Evolutionary conservation across 2,329 filamentous ascomycete species (phyloP), one percentile per base, ranked within the genome.

Genomic region (Calycina herbarum): DNA sequence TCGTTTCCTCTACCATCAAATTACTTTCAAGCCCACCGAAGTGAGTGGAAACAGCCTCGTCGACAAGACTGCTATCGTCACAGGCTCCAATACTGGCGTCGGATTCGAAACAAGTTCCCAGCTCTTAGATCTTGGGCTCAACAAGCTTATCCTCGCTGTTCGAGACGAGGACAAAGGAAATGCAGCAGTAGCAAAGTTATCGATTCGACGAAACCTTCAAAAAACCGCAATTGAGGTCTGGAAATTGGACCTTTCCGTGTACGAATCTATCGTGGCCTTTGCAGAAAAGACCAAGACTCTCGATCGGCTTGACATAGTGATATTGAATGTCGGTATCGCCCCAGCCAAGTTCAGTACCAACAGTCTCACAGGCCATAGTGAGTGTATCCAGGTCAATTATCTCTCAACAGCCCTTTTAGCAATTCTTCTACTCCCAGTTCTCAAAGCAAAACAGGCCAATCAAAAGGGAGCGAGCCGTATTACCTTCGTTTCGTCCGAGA

Each of bases 181-280:
- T 33, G 72, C 69, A 0, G 82, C 81, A 1, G 77, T 75, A 1
- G 45, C 64, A 1, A 62, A 68, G 7, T 72, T 82, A 3, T 63
- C 73, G 4, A 59, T 38, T 3, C 20, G 54, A 27, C 74, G 73
- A 4, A 61, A 65, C 20, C 63, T 72, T 33, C 73, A 75, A 59
- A 76, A 76, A 1, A 64, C 67, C 0, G 78, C 79, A 3, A 77
- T 85, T 15, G 76, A 83, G n/a, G 81, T 85, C 3, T 85, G 81
- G 82, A 20, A 73, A 1, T 69, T 86, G 24, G 82, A 86, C 60
- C 80, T 85, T 77, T 64, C 64, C 8, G 27, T 27, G 13, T 64
- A 54, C 13, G 58, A 61, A 7, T 58, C 63, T 6, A n/a, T 65
- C 6, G 17, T n/a, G n/a, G 61, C 64, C 1, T 66, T 64, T 35